Evolutionary conservation across 768 basidiomycete genomes (phyloP).

Genomic region (Dioszegia crocea): DNA sequence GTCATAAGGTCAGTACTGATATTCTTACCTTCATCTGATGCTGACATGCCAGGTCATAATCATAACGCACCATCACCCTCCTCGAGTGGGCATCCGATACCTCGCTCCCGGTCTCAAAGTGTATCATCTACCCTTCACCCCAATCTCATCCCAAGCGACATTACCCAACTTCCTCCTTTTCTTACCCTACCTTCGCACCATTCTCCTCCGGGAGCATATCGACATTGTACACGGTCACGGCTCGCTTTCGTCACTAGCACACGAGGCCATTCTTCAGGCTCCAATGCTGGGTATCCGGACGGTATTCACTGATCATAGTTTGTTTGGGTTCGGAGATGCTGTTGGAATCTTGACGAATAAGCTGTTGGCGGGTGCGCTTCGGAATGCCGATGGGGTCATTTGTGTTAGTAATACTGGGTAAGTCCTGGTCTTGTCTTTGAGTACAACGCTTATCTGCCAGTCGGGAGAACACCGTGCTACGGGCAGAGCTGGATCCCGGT

Average conservation of each 20-base stretch:
- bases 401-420: slow-evolving; percentile 97
- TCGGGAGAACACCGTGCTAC: slow-evolving; percentile 93
- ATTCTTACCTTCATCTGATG: too few species aligned
- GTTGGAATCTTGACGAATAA: slow-evolving; percentile 98
- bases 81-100: slow-evolving; percentile 85
- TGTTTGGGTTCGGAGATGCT: slow-evolving; percentile 95
- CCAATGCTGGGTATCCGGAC: slow-evolving; percentile 74
- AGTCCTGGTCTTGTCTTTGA: slow-evolving; percentile 25
- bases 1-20: slow-evolving; percentile 66
- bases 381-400: slow-evolving; percentile 88
- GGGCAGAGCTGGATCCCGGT: slow-evolving; percentile 67
- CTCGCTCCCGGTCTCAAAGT: slow-evolving; percentile 71
- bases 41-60: slow-evolving; percentile 75
- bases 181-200: slow-evolving; percentile 83
- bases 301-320: slow-evolving; percentile 92
- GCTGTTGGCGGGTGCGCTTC: slow-evolving; percentile 74
- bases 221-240: slow-evolving; percentile 89
- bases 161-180: slow-evolving; percentile 91
- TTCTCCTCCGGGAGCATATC: slow-evolving; percentile 79
- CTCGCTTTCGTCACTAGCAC: slow-evolving; percentile 79
- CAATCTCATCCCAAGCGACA: slow-evolving; percentile 86
- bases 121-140: slow-evolving; percentile 80
- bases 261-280: slow-evolving; percentile 86
- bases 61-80: slow-evolving; percentile 85
- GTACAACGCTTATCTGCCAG: slow-evolving; percentile 52